Percentiles rank a stretch among this genome's conserved stretches.
Evolutionary conservation across 257 asterid genomes (phyloP).

Genomic region (Solanum stenotomum): DNA sequence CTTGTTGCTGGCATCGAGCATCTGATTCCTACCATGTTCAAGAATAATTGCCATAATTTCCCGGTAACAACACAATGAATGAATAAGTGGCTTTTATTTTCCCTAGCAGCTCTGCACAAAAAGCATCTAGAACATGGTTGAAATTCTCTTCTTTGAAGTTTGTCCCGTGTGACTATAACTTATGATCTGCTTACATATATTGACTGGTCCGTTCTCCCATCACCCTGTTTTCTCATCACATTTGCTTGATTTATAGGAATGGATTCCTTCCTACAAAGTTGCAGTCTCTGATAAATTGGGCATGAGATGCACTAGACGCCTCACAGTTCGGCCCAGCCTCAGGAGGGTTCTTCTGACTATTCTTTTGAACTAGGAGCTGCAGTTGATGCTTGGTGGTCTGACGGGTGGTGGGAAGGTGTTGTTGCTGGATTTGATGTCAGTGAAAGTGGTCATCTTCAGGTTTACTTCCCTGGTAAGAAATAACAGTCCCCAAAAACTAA

Average conservation of each 20-base stretch:
- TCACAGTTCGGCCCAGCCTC: not conserved
- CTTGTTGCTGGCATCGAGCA: not conserved
- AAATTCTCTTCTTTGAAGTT: not conserved
- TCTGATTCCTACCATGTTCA: not conserved
- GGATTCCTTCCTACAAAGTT: constrained; percentile 30
- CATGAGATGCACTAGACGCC: not conserved
- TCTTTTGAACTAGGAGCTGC: not conserved
- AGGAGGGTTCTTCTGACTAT: not conserved
- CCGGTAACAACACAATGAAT: not conserved
- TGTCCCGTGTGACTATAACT: not conserved
- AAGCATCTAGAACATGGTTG: not conserved
- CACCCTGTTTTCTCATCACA: not conserved
- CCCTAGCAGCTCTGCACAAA: not conserved
- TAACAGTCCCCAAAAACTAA: not conserved
- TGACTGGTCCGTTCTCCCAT: not conserved
- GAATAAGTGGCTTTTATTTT: not conserved
- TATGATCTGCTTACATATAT: not conserved
- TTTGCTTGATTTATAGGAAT: constrained; percentile 29
- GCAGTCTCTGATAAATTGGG: constrained; percentile 11
- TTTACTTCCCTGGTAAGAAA: not conserved
- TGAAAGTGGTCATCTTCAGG: not conserved
- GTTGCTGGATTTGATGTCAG: not conserved
- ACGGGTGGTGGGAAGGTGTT: not conserved
- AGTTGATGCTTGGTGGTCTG: not conserved
- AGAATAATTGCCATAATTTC: not conserved